Conservation (phyloP, 495 filamentous ascomycete genomes). For the Lindgomyces ingoldianus region DNA sequence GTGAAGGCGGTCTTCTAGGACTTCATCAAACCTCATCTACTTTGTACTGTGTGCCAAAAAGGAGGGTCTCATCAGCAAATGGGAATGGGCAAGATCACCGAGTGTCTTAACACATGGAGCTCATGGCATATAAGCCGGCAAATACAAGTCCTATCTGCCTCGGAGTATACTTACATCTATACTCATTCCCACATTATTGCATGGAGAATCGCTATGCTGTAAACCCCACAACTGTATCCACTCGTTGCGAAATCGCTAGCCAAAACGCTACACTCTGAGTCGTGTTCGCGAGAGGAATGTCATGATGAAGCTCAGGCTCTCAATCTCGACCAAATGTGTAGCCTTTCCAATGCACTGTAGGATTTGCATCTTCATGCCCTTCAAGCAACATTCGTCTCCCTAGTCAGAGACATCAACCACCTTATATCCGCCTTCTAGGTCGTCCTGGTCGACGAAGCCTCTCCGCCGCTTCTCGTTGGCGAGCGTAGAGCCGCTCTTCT, state of each 20-base stretch:
- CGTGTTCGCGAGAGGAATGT: background rate
- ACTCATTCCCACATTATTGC: background rate
- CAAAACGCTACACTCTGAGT: background rate
- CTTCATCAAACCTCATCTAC: no score
- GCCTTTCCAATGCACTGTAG: background rate
- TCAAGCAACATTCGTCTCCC: no score
- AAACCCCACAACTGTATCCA: background rate
- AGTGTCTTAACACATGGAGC: background rate
- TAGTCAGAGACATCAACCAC: slow-evolving; percentile 40
- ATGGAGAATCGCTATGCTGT: background rate
- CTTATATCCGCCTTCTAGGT: slow-evolving; percentile 42
- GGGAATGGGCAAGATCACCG: no score
- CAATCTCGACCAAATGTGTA: background rate
- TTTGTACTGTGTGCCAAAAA: no score
- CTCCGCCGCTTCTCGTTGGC: slow-evolving; percentile 46
- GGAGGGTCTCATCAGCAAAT: no score
- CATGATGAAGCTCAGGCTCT: background rate
- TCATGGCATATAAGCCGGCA: background rate
- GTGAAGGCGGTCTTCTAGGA: no score
- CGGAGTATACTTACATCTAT: background rate
- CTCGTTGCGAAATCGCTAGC: background rate
- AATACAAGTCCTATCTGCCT: no score
- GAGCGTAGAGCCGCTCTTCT: slow-evolving; percentile 50
- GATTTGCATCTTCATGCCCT: no score
- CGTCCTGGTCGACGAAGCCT: slow-evolving; percentile 51